These are phyloP conservation scores for Pelargonium myrrhifolium DNA, from an alignment of 441 rosid species.

Conservation along the genomic window DNA sequence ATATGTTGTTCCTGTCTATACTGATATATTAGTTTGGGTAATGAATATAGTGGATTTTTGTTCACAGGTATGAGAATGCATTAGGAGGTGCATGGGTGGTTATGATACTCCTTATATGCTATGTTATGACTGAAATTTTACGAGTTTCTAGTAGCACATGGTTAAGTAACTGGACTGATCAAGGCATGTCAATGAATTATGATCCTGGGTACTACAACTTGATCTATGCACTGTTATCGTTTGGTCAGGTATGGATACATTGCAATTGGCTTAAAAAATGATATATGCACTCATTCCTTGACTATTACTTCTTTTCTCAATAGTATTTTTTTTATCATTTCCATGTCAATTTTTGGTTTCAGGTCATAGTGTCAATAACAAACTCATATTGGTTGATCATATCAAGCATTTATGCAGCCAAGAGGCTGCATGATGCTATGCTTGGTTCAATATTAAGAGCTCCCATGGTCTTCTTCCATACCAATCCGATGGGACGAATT, in stretches of 20 bases:
- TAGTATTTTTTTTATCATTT: no score
- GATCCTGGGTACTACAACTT: conserved; percentile 71
- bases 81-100: conserved; percentile 98
- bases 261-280: background rate
- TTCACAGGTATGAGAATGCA: conserved; percentile 80
- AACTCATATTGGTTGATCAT: conserved; percentile 89
- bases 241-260: conserved; percentile 67
- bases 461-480: conserved; percentile 96
- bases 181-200: conserved; percentile 43
- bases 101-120: conserved; percentile 68
- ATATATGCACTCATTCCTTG: background rate
- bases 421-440: conserved; percentile 85
- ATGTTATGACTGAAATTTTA: conserved; percentile 61
- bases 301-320: no score
- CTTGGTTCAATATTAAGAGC: conserved; percentile 82
- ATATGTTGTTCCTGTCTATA: no score
- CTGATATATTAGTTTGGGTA: no score
- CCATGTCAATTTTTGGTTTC: conserved; percentile 16
- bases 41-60: no score
- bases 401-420: conserved; percentile 83
- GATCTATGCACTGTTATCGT: conserved; percentile 58
- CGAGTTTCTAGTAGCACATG: conserved; percentile 93
- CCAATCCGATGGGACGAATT: conserved; percentile 87
- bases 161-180: conserved; percentile 97
- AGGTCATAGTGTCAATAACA: conserved; percentile 75